Evolutionary conservation across 2,329 filamentous ascomycete genomes (phyloP).

Genomic region (Pyrenochaeta sp.): DNA sequence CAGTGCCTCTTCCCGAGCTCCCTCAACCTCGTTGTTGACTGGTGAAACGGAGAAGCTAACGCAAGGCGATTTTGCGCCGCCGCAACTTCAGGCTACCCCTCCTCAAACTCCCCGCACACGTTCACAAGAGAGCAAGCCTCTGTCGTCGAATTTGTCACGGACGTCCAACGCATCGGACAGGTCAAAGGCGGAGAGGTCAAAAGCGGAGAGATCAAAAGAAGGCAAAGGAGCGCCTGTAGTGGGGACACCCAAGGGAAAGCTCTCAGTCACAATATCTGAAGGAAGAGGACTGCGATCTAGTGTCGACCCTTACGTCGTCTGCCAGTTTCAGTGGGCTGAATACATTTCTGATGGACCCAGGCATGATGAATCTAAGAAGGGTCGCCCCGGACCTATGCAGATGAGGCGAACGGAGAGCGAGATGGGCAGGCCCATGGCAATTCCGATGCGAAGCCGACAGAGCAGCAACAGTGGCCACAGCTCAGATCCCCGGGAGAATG

Average conservation of each 20-base stretch:
- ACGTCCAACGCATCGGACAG: slow-evolving; percentile 58
- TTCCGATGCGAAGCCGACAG: slow-evolving; percentile 95
- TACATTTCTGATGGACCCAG: slow-evolving; percentile 89
- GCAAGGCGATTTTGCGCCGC: slow-evolving; percentile 69
- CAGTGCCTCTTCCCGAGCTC: slow-evolving; percentile 56
- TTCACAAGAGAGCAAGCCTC: slow-evolving; percentile 66
- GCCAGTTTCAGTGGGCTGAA: slow-evolving; percentile 95
- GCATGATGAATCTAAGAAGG: slow-evolving; percentile 60
- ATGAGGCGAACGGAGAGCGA: slow-evolving; percentile 77
- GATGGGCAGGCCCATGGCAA: slow-evolving; percentile 85
- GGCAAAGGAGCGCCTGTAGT: slow-evolving; percentile 65
- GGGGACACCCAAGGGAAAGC: slow-evolving; percentile 80
- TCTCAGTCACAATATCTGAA: slow-evolving; percentile 88
- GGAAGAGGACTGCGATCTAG: slow-evolving; percentile 82
- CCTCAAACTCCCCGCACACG: slow-evolving; percentile 88
- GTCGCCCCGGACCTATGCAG: slow-evolving; percentile 51
- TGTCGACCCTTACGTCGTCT: slow-evolving; percentile 92
- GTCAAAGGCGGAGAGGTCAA: too few species aligned
- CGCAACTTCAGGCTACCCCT: slow-evolving; percentile 83
- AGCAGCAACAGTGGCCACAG: slow-evolving; percentile 93
- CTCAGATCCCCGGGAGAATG: slow-evolving; percentile 59
- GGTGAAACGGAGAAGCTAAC: slow-evolving; percentile 87
- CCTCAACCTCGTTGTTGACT: slow-evolving; percentile 67
- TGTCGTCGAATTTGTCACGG: slow-evolving; percentile 57
- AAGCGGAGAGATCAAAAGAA: slow-evolving; percentile 49